These are phyloP conservation scores for Candida morakotiae DNA, from an alignment of 805 yeast species.

Conservation along the genomic window DNA sequence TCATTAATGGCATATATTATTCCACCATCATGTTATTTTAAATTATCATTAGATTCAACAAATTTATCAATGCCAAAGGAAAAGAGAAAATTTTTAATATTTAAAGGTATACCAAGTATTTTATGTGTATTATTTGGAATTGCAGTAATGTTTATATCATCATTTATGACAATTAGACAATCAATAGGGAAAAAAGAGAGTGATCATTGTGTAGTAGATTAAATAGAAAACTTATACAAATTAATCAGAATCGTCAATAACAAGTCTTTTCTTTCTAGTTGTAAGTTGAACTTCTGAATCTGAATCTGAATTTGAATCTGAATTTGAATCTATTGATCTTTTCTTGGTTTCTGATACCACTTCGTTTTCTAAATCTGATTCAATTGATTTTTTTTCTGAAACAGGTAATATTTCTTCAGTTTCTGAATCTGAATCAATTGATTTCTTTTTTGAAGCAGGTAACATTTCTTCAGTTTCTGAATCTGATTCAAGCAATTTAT, in stretches of 20 bases:
- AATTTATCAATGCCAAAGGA: constrained; percentile 22
- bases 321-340: constrained; percentile 10
- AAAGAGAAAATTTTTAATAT: constrained; percentile 23
- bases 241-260: constrained; percentile 20
- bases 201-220: constrained; percentile 48
- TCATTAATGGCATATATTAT: constrained; percentile 87
- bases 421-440: background rate
- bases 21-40: constrained; percentile 80
- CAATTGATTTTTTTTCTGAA: background rate
- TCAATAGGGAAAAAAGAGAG: constrained; percentile 37
- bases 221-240: too few relatives aligned
- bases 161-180: constrained; percentile 62
- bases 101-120: constrained; percentile 53
- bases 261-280: constrained; percentile 9
- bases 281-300: constrained; percentile 5
- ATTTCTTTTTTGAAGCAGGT: too few relatives aligned
- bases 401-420: background rate
- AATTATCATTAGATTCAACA: constrained; percentile 48
- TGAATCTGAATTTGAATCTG: constrained; percentile 11
- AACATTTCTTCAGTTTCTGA: too few relatives aligned
- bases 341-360: constrained; percentile 5
- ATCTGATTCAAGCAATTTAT: too few relatives aligned
- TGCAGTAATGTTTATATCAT: constrained; percentile 74
- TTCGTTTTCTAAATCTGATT: constrained; percentile 1
- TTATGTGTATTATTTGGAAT: constrained; percentile 69